A percentile compares a stretch with the other conserved stretches of the same genome.
phyloP scores from a whole-genome alignment of 116 monocot genomes.

The Phalaenopsis hybrid region DNA sequence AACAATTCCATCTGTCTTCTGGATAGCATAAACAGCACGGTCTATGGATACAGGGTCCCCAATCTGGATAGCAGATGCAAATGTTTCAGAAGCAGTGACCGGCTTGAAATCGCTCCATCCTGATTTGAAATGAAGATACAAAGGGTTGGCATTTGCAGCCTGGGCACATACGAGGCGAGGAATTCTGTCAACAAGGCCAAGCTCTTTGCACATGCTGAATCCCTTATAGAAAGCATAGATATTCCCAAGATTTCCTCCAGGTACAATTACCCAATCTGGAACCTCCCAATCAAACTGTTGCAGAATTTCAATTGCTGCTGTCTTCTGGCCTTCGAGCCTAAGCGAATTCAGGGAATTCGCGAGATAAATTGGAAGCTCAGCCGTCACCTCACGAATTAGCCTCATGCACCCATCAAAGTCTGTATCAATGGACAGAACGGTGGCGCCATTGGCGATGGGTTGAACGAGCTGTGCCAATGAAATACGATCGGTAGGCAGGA shows the following conservation, averaged over 20 bases:
- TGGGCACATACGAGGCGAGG: slow-evolving; percentile 92
- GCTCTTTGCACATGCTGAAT: slow-evolving; percentile 82
- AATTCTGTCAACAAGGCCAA: slow-evolving; percentile 71
- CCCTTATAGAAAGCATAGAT: slow-evolving; percentile 98
- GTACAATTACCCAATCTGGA: slow-evolving; percentile 88
- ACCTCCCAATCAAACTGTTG: slow-evolving; percentile 98
- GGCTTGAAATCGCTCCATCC: slow-evolving; percentile 70
- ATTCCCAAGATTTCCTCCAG: slow-evolving; percentile 90
- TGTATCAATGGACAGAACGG: slow-evolving; percentile 80
- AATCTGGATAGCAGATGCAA: slow-evolving; percentile 90
- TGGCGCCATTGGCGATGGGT: slow-evolving; percentile 92
- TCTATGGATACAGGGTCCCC: slow-evolving; percentile 92
- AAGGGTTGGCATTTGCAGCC: slow-evolving; percentile 88
- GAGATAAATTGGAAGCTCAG: slow-evolving; percentile 93
- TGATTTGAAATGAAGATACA: slow-evolving; percentile 72
- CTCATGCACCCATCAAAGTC: slow-evolving; percentile 99
- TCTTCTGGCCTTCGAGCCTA: slow-evolving; percentile 94
- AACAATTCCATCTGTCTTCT: slow-evolving; percentile 63
- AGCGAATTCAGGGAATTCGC: slow-evolving; percentile 95
- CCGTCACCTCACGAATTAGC: slow-evolving; percentile 83
- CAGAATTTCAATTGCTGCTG: slow-evolving; percentile 90
- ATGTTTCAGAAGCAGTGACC: slow-evolving; percentile 52
- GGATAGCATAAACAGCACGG: slow-evolving; percentile 63
- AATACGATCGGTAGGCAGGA: slow-evolving; percentile 86
- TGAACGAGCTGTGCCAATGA: slow-evolving; percentile 88